These are phyloP conservation scores for Albugo candida DNA, from an alignment of 352 stramenopile genomes.

Conservation along the genomic window DNA sequence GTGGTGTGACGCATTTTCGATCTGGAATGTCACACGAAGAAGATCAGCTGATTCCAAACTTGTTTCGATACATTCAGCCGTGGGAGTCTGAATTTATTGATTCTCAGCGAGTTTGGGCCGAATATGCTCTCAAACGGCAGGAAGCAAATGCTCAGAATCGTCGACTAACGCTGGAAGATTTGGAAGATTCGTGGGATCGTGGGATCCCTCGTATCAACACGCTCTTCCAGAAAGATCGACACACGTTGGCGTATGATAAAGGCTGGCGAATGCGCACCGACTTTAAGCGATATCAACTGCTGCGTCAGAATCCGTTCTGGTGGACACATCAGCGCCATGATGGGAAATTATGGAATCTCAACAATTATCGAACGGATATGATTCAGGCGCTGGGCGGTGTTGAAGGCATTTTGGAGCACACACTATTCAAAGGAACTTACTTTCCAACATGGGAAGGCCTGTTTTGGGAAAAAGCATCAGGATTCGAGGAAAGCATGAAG, in stretches of 20 bases:
- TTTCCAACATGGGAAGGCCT: slow-evolving; percentile 99
- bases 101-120: slow-evolving; percentile 97
- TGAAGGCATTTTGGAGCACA: slow-evolving; percentile 99
- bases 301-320: slow-evolving; percentile 97
- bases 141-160: slow-evolving; percentile 98
- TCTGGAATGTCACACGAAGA: slow-evolving; percentile 94
- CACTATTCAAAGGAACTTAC: slow-evolving; percentile 99
- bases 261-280: slow-evolving; percentile 97
- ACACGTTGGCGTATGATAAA: slow-evolving; percentile 99
- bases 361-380: slow-evolving; percentile 99
- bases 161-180: slow-evolving; percentile 95
- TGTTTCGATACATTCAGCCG: slow-evolving; percentile 98
- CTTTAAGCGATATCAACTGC: slow-evolving; percentile 98
- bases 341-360: slow-evolving; percentile 99
- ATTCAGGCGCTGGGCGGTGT: slow-evolving; percentile 99
- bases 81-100: slow-evolving; percentile 99
- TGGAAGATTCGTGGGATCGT: slow-evolving; percentile 99
- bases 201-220: slow-evolving; percentile 96
- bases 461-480: slow-evolving; percentile 99
- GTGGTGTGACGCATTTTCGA: slow-evolving; percentile 97
- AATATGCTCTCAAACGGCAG: slow-evolving; percentile 98
- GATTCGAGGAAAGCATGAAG: slow-evolving; percentile 91
- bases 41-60: slow-evolving; percentile 98
- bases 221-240: slow-evolving; percentile 94
- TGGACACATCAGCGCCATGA: slow-evolving; percentile 98